Evolutionary conservation across 148 eudicot genomes (phyloP).

Genomic region (Heliosperma pusillum): DNA sequence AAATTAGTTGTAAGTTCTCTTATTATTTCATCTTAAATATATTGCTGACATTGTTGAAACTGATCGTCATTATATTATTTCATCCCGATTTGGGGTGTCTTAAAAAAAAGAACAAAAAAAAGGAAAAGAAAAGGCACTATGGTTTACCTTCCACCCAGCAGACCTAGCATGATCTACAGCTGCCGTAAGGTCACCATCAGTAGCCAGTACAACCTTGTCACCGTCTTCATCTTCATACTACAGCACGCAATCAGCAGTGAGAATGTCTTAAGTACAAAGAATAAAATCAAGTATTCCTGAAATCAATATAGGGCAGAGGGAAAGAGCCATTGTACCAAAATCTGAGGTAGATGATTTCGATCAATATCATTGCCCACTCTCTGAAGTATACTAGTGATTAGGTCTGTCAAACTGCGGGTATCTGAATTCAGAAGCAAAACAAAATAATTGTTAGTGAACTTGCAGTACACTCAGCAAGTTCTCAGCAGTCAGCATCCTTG

Average conservation of each 20-base stretch:
- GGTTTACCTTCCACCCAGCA: constrained; percentile 89
- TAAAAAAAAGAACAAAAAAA: too few species aligned
- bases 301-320: constrained; percentile 1
- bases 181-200: constrained; percentile 87
- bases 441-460: not conserved
- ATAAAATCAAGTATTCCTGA: not conserved
- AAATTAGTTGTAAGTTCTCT: too few species aligned
- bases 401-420: constrained; percentile 69
- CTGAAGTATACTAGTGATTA: constrained; percentile 83
- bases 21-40: too few species aligned
- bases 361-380: constrained; percentile 89
- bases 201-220: constrained; percentile 80
- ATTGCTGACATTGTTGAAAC: too few species aligned
- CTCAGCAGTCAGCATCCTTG: not conserved
- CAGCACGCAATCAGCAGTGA: constrained; percentile 18
- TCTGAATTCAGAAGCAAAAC: constrained; percentile 36
- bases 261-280: constrained; percentile 11
- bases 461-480: not conserved
- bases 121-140: not conserved
- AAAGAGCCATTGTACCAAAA: constrained; percentile 51
- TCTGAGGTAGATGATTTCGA: constrained; percentile 68
- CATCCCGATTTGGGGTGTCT: too few species aligned
- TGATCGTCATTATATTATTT: too few species aligned
- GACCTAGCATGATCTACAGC: constrained; percentile 90
- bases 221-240: constrained; percentile 97